These are phyloP conservation scores for Cryptococcus sp. DNA, from an alignment of 1,284 basidiomycete genomes.

Conservation along the genomic window DNA sequence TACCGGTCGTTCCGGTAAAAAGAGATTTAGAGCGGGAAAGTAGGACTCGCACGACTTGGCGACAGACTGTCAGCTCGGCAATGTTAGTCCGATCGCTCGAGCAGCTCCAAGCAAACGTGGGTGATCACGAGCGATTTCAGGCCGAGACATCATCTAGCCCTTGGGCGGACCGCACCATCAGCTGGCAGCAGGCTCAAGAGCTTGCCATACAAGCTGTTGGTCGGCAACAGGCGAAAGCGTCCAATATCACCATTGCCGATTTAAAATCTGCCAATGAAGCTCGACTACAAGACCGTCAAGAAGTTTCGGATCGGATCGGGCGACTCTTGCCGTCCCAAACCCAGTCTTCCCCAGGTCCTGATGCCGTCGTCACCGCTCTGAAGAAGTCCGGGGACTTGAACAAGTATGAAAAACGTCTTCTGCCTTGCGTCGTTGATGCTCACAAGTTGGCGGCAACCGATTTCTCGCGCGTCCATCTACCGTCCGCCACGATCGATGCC, in stretches of 20 bases:
- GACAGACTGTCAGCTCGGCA: not conserved
- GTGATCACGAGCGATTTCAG: not conserved
- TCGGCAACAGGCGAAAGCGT: not conserved
- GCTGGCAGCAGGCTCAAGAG: not conserved
- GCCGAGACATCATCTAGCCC: not conserved
- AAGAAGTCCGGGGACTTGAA: slow-evolving; percentile 70
- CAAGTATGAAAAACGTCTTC: slow-evolving; percentile 66
- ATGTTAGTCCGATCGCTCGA: not conserved
- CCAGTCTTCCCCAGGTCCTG: slow-evolving; percentile 32
- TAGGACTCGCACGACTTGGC: not conserved
- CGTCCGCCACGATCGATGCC: slow-evolving; percentile 76
- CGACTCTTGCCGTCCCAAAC: slow-evolving; percentile 14
- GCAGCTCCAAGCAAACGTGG: not conserved
- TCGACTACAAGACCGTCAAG: slow-evolving; percentile 9
- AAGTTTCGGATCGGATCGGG: slow-evolving; percentile 13
- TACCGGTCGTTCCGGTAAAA: not conserved
- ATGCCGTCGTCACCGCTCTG: slow-evolving; percentile 69
- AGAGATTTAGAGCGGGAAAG: not conserved
- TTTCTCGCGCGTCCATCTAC: slow-evolving; percentile 82
- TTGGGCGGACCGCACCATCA: not conserved
- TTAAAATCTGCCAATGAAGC: not conserved
- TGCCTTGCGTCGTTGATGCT: slow-evolving; percentile 78
- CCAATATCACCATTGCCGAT: not conserved
- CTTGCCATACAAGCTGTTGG: slow-evolving; percentile 4
- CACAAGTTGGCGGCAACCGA: slow-evolving; percentile 62